A percentile compares a stretch with the other conserved stretches of the same genome.
phyloP scores from a whole-genome alignment of 495 filamentous ascomycete species.

The Astrothelium macrocarpum region DNA sequence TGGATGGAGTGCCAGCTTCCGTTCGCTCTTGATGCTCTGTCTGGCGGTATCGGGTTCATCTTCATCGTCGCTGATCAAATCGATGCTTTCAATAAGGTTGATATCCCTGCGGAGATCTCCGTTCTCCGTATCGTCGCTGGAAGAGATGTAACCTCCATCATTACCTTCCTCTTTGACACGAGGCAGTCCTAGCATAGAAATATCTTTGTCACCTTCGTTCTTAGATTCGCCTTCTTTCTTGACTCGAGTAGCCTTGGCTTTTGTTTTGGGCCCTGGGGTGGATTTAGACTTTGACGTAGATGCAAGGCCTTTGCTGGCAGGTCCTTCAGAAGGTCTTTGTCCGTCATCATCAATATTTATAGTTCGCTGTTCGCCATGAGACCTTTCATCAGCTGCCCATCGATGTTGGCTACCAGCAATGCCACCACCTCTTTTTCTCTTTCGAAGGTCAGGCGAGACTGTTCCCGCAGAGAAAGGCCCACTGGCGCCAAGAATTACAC shows the following conservation, averaged over 20 bases:
- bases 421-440: constrained; percentile 7
- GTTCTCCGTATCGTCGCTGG: constrained; percentile 22
- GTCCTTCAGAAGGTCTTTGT: neutral
- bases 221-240: constrained; percentile 13
- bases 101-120: constrained; percentile 23
- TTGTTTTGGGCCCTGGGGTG: neutral
- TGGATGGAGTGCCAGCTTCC: constrained; percentile 22
- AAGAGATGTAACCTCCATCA: constrained; percentile 32
- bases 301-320: neutral
- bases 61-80: constrained; percentile 28
- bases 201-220: constrained; percentile 8
- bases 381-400: constrained; percentile 1
- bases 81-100: constrained; percentile 26
- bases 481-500: constrained; percentile 10
- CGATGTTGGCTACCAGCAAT: neutral
- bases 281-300: constrained; percentile 6
- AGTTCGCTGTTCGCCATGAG: neutral
- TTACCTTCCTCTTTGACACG: constrained; percentile 16
- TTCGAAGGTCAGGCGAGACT: constrained; percentile 8
- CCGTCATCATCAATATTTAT: neutral
- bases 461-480: constrained; percentile 28
- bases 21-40: neutral
- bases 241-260: neutral
- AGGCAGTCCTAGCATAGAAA: neutral
- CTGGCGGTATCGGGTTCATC: constrained; percentile 4